Base-by-base conservation (phyloP, 164 flowering plant genomes). In the Sextonia rubra region DNA sequence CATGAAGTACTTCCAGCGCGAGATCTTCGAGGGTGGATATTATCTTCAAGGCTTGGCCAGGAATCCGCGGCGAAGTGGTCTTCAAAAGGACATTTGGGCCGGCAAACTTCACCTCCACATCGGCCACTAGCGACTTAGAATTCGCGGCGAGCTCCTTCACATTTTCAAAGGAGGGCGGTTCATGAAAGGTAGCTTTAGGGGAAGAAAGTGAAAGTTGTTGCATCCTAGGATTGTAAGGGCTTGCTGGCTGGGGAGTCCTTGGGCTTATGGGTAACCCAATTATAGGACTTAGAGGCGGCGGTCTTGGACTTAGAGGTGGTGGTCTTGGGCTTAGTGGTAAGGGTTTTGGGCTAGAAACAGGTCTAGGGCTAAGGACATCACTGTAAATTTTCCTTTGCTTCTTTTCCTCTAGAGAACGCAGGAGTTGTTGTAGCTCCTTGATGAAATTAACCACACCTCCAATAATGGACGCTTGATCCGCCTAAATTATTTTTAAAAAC, bases 391-490 rank as follows among this genome's bases (percentile, higher is more conserved):
- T 93, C 47, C 98, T 71, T 78, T 91, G 99, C 75, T 93, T 95
- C 83, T 90, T 93, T 37, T 95, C 88, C 63, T 96, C 97, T 0
- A 93, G 87, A 2, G 97, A 86, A 61, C 91, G 97, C 2, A 93
- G 84, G 68, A 93, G 80, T 81, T 93, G 97, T 56, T 96, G 97
- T 70, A 96, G 65, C 74, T 96, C 99, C 63, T 82, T 92, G 77
- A 96, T 92, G 82, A 89, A 96, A 56, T 93, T 90, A 25, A 93
- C 91, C 3, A 93, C 99, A 0, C 99, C 99, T 56, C 93, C 98
- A 23, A 96, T 91, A 55, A 96, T 90, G 0, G 99, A 96, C 61
- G 99, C 99, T 88, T 96, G 99, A 74, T 96, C 99, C 60, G 97
- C 98, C 99, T 96, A 68, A 61, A 5, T 37, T 37, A n/a, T 37